Conservation (phyloP, 345 rosid species). For the Turnera subulata region DNA sequence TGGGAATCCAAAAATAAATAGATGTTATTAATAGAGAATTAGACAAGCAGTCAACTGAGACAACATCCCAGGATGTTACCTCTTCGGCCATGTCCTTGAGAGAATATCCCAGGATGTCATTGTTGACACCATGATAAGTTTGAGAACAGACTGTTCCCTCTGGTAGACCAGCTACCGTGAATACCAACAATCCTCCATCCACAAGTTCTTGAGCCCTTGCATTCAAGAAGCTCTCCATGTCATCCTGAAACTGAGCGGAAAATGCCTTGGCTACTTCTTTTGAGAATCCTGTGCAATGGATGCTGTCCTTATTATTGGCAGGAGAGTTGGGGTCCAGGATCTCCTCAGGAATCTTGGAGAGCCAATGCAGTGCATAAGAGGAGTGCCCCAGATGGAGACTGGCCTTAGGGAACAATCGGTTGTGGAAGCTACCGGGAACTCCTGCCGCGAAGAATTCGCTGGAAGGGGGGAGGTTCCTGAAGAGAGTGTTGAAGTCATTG, state of each 20-base stretch:
- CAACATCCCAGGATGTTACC: too few species aligned
- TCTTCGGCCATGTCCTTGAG: conserved; percentile 9
- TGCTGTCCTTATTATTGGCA: conserved; percentile 25
- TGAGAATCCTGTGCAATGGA: conserved; percentile 6
- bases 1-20: too few species aligned
- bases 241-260: conserved; percentile 21
- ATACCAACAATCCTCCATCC: conserved; percentile 25
- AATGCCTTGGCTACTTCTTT: conserved; percentile 26
- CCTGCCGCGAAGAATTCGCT: conserved; percentile 21
- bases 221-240: conserved; percentile 13
- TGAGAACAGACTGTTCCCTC: conserved; percentile 13
- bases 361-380: conserved; percentile 24
- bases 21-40: too few species aligned
- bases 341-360: conserved; percentile 24
- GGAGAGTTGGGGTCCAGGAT: conserved; percentile 13
- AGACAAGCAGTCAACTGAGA: too few species aligned
- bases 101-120: conserved; percentile 8
- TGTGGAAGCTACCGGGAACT: conserved; percentile 34
- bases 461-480: conserved; percentile 19
- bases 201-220: conserved; percentile 34
- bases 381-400: conserved; percentile 25
- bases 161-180: conserved; percentile 8
- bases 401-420: conserved; percentile 24
- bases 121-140: not conserved
- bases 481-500: conserved; percentile 42